Evolutionary conservation across 2,329 filamentous ascomycete species (phyloP).

Genomic region (Clarireedia paspali): DNA sequence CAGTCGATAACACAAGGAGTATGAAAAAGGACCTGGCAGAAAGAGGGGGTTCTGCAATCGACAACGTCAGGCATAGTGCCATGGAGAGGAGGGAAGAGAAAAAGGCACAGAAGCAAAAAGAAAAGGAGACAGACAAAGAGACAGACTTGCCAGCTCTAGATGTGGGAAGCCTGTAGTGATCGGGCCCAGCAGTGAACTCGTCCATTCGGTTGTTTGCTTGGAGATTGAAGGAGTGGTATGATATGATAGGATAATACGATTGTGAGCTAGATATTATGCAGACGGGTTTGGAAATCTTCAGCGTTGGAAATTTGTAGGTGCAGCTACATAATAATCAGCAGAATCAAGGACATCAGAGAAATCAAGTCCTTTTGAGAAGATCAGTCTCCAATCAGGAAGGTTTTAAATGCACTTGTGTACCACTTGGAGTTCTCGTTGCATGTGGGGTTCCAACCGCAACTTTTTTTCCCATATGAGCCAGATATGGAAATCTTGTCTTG

Average conservation of each 20-base stretch:
- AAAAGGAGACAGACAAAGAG: neutral
- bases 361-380: no score
- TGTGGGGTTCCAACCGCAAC: no score
- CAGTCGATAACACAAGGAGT: slow-evolving; percentile 19
- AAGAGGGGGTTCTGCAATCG: neutral
- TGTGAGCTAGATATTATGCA: neutral
- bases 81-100: slow-evolving; percentile 17
- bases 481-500: no score
- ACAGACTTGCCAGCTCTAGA: neutral
- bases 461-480: no score
- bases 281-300: neutral
- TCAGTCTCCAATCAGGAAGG: no score
- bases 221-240: neutral
- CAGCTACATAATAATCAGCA: no score
- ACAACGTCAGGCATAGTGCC: slow-evolving; percentile 14
- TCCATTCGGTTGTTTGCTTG: neutral
- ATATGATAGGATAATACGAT: neutral
- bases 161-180: no score
- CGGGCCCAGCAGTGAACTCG: no score
- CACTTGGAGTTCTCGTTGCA: no score
- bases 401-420: no score
- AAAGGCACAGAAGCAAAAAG: neutral
- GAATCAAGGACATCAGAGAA: no score
- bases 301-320: neutral
- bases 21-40: slow-evolving; percentile 3